A percentile compares a stretch with the other conserved stretches of the same genome.
These are phyloP conservation scores for Citrus trifoliata DNA, from an alignment of 345 rosid species.

Conservation along the genomic window DNA sequence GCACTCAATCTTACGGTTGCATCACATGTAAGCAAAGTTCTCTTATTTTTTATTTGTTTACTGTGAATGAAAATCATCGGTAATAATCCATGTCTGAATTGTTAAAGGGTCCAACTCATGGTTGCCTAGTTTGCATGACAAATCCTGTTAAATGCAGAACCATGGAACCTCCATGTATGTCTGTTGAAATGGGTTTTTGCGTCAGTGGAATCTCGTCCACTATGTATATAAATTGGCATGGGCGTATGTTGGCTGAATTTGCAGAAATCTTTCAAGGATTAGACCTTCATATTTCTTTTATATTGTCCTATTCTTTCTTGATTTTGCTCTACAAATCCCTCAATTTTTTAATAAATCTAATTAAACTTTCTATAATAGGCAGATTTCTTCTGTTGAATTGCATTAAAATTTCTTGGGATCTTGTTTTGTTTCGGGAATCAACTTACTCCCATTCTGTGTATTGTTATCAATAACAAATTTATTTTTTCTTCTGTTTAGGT, in stretches of 20 bases:
- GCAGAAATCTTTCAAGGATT: not conserved
- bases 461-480: not conserved
- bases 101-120: not conserved
- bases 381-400: not conserved
- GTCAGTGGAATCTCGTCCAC: not conserved
- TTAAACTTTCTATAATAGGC: not conserved
- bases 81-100: not conserved
- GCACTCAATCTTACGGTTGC: conserved; percentile 98
- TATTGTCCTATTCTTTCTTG: not conserved
- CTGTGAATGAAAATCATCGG: not conserved
- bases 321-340: not conserved
- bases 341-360: not conserved
- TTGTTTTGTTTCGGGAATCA: not conserved
- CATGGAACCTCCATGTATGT: not conserved
- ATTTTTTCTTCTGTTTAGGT: conserved; percentile 42
- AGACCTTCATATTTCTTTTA: not conserved
- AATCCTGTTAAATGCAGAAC: not conserved
- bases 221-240: not conserved
- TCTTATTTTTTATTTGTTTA: not conserved
- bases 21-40: conserved; percentile 67
- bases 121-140: not conserved
- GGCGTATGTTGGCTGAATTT: not conserved
- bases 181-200: not conserved
- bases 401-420: not conserved
- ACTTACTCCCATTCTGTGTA: not conserved